Base-by-base conservation (phyloP, 2,329 filamentous ascomycete species). In the Huntiella decipiens region DNA sequence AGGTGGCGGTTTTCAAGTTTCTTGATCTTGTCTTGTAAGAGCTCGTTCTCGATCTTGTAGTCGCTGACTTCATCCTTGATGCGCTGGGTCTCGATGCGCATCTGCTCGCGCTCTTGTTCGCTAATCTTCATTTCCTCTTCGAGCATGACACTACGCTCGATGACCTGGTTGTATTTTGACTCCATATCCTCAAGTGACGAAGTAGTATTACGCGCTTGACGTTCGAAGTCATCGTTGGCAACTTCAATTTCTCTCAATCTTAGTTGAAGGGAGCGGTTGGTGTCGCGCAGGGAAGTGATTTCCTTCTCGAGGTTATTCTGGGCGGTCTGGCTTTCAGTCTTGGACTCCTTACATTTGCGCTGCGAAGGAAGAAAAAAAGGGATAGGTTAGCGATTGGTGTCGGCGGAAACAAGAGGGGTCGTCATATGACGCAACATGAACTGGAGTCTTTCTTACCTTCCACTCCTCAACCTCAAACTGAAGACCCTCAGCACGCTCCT, bases 161-260 rank as follows among this genome's bases (percentile, higher is more conserved):
- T 92, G 4, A 87, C 77, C 47, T 92, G 75, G 60, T 95, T 96
- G 63, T 91, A 95, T 63, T 96, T 98, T 51, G 82, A 88, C 63
- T 98, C 91, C 61, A 98, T 70, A 58, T 98, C 91, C 63, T 98
- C 91, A 51, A 96, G 74, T 43, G 88, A 95, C 38, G 87, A 95
- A 33, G 85, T 87, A 22, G 88, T 95, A 62, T 95, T 91, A 55
- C 91, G 79, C 54, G 91, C 88, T 65, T 96, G 88, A 53, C 86
- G 79, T 66, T 98, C 91, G 59, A 88, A 95, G 62, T 98, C 91
- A 67, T 98, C 91, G 64, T 96, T 98, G 59, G 83, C 85, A 46
- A 98, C 91, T 63, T 98, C 91, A 55, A 88, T 94, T 60, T 98
- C 91, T 54, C 91, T 79, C 48, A 98, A 67, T 61, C 74, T 83